phyloP scores from a whole-genome alignment of 108 stramenopile species.

The Chaetoceros tenuissimus region DNA sequence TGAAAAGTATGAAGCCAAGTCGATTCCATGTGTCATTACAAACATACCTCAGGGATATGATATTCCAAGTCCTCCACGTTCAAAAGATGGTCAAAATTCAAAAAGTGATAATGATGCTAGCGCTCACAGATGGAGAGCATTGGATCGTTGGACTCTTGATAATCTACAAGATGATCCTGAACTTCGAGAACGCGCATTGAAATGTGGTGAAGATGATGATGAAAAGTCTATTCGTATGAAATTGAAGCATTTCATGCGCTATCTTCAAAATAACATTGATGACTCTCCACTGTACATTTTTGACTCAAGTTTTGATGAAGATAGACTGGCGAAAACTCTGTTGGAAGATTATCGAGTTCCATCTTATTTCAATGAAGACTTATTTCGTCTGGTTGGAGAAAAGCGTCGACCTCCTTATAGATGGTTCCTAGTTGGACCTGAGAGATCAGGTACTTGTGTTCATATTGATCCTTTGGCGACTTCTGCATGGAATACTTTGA shows the following conservation, averaged over 20 bases:
- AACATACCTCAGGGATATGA: slow-evolving; percentile 55
- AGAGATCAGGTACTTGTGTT: slow-evolving; percentile 85
- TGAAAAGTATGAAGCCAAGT: slow-evolving; percentile 39
- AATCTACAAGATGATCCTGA: slow-evolving; percentile 30
- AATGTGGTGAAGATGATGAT: slow-evolving; percentile 98
- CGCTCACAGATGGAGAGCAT: slow-evolving; percentile 50
- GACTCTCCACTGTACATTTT: slow-evolving; percentile 98
- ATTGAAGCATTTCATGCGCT: slow-evolving; percentile 83
- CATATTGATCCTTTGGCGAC: slow-evolving; percentile 97
- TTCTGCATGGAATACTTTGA: slow-evolving; percentile 95
- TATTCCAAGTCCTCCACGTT: slow-evolving; percentile 16
- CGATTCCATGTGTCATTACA: slow-evolving; percentile 61
- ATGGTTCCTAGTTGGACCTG: slow-evolving; percentile 92
- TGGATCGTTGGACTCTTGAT: slow-evolving; percentile 46
- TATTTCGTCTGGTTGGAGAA: slow-evolving; percentile 89
- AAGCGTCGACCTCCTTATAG: slow-evolving; percentile 93
- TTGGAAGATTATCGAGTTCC: slow-evolving; percentile 77
- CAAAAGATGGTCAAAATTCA: slow-evolving; percentile 3
- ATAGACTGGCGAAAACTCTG: slow-evolving; percentile 48
- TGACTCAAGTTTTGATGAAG: slow-evolving; percentile 87
- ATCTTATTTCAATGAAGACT: slow-evolving; percentile 87
- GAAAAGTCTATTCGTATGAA: slow-evolving; percentile 85
- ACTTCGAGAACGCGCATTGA: slow-evolving; percentile 56
- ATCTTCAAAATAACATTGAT: slow-evolving; percentile 71
- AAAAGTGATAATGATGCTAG: slow-evolving; percentile 1